Conservation (phyloP, 2,329 filamentous ascomycete genomes). For the Cryphonectria japonica region DNA sequence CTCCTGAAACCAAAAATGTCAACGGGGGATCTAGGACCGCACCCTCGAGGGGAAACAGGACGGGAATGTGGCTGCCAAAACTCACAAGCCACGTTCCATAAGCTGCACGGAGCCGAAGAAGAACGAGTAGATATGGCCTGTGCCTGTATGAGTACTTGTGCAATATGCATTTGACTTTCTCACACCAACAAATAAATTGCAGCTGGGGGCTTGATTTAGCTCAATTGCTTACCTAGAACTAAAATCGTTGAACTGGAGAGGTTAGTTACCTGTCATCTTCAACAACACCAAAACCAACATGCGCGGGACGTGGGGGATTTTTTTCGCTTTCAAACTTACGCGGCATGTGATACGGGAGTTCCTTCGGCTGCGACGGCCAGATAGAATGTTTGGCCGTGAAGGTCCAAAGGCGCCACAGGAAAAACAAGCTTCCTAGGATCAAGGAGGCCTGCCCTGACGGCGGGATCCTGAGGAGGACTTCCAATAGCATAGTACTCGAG, state of each 20-base stretch:
- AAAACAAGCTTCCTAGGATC: background rate
- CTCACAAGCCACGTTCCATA: slow-evolving; percentile 11
- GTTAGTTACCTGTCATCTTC: background rate
- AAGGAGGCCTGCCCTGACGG: slow-evolving; percentile 2
- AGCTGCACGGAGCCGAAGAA: slow-evolving; percentile 12
- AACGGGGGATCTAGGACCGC: background rate
- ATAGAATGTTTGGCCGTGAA: slow-evolving; percentile 6
- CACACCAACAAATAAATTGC: background rate
- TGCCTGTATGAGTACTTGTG: background rate
- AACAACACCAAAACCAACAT: background rate
- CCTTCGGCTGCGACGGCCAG: slow-evolving; percentile 7
- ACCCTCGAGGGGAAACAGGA: background rate
- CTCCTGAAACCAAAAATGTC: slow-evolving; percentile 2
- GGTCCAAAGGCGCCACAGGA: slow-evolving; percentile 13
- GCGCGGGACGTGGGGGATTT: background rate
- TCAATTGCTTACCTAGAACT: slow-evolving; percentile 7
- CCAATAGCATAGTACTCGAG: background rate
- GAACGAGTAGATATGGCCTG: slow-evolving; percentile 14
- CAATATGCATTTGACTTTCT: background rate
- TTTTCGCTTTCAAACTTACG: background rate
- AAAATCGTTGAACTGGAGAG: background rate
- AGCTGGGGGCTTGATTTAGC: background rate
- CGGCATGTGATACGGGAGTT: slow-evolving; percentile 10
- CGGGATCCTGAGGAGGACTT: background rate
- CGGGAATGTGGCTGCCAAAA: background rate